phyloP scores from a whole-genome alignment of 1,139 yeast species.

The Hansenula sp. region DNA sequence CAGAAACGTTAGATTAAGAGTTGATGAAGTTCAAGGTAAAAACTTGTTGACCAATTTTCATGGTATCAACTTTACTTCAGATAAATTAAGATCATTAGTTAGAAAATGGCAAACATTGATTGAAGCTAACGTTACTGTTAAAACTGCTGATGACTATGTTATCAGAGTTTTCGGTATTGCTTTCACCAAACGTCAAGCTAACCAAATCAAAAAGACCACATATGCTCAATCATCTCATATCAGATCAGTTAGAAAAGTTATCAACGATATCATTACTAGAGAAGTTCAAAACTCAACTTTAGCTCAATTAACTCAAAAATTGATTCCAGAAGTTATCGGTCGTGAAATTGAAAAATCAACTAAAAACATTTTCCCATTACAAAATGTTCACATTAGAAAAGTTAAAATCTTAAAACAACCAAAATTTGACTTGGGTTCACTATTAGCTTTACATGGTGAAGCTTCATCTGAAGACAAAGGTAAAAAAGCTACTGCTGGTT shows the following conservation, averaged over 20 bases:
- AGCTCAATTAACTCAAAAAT: constrained; percentile 79
- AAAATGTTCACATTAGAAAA: constrained; percentile 85
- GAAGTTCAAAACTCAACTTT: constrained; percentile 78
- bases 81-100: constrained; percentile 81
- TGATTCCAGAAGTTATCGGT: constrained; percentile 84
- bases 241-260: constrained; percentile 78
- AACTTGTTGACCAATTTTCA: constrained; percentile 88
- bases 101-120: constrained; percentile 90
- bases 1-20: constrained; percentile 83
- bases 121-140: constrained; percentile 84
- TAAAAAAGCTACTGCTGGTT: constrained; percentile 76
- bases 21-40: constrained; percentile 87
- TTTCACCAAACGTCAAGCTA: constrained; percentile 81
- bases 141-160: constrained; percentile 84
- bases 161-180: constrained; percentile 82
- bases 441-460: constrained; percentile 86
- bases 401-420: constrained; percentile 86
- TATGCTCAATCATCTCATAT: constrained; percentile 85
- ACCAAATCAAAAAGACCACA: constrained; percentile 83
- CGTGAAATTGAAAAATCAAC: constrained; percentile 83
- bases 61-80: constrained; percentile 85
- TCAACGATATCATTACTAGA: constrained; percentile 75
- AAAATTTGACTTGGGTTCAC: constrained; percentile 80
- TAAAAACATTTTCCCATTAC: constrained; percentile 76
- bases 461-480: constrained; percentile 76